Conservation (phyloP, 306 rosid species). For the Cicer pinnatifidum region DNA sequence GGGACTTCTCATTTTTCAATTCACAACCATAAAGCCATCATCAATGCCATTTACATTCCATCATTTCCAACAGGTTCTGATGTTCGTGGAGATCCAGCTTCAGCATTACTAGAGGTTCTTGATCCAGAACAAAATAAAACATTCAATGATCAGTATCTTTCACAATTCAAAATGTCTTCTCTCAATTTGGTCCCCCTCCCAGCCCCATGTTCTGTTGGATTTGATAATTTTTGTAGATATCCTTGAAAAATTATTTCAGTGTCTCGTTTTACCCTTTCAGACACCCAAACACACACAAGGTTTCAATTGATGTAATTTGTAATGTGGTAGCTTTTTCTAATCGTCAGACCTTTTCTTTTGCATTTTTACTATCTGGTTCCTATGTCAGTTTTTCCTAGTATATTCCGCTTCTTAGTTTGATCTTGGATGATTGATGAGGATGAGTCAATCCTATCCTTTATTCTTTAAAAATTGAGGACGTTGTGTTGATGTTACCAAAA, state of each 20-base stretch:
- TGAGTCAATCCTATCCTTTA: slow-evolving; percentile 10
- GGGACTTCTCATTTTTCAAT: no score
- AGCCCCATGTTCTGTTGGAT: background rate
- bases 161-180: slow-evolving; percentile 31
- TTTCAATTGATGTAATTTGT: slow-evolving; percentile 20
- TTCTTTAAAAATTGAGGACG: background rate
- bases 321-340: slow-evolving; percentile 34
- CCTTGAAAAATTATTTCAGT: background rate
- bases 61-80: slow-evolving; percentile 98
- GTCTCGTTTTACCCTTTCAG: background rate
- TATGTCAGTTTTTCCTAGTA: slow-evolving; percentile 28
- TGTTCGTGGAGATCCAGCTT: slow-evolving; percentile 98
- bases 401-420: slow-evolving; percentile 27
- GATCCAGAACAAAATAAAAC: slow-evolving; percentile 95
- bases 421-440: slow-evolving; percentile 36
- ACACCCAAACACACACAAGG: slow-evolving; percentile 1
- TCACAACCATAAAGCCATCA: no score
- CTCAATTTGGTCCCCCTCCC: slow-evolving; percentile 2
- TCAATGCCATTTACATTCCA: no score
- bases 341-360: slow-evolving; percentile 25
- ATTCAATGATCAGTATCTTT: slow-evolving; percentile 99
- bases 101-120: slow-evolving; percentile 97
- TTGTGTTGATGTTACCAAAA: slow-evolving; percentile 14
- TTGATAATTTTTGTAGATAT: slow-evolving; percentile 23
- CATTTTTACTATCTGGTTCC: slow-evolving; percentile 38